Base-by-base conservation (phyloP, 139 green algal genomes). In the Deuterostichococcus epilithicus region DNA sequence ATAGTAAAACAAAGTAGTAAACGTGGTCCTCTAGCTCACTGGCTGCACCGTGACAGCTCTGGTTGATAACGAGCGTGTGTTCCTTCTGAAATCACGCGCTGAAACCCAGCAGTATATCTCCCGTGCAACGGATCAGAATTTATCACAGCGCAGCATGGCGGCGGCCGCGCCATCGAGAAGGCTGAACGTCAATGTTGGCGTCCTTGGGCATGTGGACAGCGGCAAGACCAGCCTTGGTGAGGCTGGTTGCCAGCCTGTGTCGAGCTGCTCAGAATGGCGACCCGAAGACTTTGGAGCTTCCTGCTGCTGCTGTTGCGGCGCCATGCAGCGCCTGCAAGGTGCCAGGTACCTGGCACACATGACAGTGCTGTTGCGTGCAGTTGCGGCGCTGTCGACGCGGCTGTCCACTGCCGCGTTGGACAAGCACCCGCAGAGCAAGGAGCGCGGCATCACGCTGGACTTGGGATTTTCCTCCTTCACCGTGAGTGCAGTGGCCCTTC, bases 371-470 rank as follows among this genome's bases (percentile, higher is more conserved):
- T 3, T 67, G 3, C 15, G 10, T 80, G 78, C 86, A 95, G 93
- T 97, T 22, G 90, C 88, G 6, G 88, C 92, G 0, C 81, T 99
- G 37, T 98, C 94, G 3, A 97, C 90, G 0, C 82, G 77, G 13
- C 84, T 99, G 20, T 98, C 92, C 1, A 99, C 96, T 1, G 95
- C 95, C 18, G 92, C 94, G 3, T 74, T 99, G 26, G 96, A 99
- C 88, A 98, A 98, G 81, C 83, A 98, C 72, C 96, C 96, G 0
- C 95, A 99, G 74, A 97, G 92, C 86, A 88, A 90, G 52, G 88
- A 96, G 78, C 81, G 96, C 0, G 96, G 96, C 45, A 99, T 99
- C 70, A 99, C 96, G 0, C 83, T 99, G 0, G 96, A 99, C 84
- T 90, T 99, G 18, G 96, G 96, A 3, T 98, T 99, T 82, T 98